These are phyloP conservation scores for Aspergillus texensis DNA, from an alignment of 2,329 filamentous ascomycete species.

Conservation along the genomic window DNA sequence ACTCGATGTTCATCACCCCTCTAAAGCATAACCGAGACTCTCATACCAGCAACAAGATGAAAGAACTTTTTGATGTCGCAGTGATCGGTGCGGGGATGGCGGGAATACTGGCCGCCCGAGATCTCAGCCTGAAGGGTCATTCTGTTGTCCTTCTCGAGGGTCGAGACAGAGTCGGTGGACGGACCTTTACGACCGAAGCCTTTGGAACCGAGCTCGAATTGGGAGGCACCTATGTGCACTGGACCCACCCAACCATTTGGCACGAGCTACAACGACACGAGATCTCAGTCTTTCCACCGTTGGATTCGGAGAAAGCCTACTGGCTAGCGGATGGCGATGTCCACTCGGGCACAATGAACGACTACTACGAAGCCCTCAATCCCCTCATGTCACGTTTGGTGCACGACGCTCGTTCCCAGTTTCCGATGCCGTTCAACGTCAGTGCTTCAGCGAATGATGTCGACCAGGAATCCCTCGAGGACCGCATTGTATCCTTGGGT, in stretches of 20 bases:
- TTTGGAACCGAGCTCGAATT: background rate
- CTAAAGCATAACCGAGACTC: too few relatives aligned
- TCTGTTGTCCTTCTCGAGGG: conserved; percentile 1
- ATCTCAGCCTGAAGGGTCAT: conserved; percentile 1
- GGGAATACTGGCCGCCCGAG: background rate
- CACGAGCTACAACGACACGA: background rate
- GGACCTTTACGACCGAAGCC: background rate
- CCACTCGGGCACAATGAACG: background rate
- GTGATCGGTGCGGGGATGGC: background rate
- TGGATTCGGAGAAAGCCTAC: background rate
- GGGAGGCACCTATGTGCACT: conserved; percentile 2
- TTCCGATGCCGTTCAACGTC: background rate
- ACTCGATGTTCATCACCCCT: too few relatives aligned
- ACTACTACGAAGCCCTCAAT: background rate
- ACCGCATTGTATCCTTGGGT: background rate
- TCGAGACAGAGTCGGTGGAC: background rate
- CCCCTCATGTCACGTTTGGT: background rate
- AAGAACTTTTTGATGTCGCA: background rate
- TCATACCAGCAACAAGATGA: background rate
- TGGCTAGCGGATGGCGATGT: background rate
- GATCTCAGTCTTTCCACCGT: background rate
- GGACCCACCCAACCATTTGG: conserved; percentile 1
- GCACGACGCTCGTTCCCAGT: background rate
- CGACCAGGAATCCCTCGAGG: background rate
- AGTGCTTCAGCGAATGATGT: background rate